phyloP scores from a whole-genome alignment of 2,329 filamentous ascomycete species.

The Fusarium sp. region DNA sequence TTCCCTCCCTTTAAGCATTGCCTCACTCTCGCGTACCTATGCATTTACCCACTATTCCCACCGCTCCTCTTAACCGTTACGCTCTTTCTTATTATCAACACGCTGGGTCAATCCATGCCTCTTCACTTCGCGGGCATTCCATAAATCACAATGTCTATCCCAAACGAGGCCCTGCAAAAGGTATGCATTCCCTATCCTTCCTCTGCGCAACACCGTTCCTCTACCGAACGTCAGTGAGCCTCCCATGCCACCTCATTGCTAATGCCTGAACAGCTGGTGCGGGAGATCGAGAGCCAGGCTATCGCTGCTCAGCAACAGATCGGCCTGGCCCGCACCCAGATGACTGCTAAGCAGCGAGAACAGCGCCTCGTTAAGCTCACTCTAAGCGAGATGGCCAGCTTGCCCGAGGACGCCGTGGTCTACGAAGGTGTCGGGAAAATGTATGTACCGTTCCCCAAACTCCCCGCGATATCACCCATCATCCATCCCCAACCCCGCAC shows the following conservation, averaged over 20 bases:
- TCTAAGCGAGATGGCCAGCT: constrained; percentile 80
- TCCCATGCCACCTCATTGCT: background rate
- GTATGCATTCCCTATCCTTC: constrained; percentile 57
- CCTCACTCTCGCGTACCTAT: background rate
- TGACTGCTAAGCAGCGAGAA: constrained; percentile 87
- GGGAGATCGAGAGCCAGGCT: constrained; percentile 94
- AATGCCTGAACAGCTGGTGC: constrained; percentile 73
- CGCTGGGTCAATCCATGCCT: background rate
- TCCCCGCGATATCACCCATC: background rate
- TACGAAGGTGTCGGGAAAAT: constrained; percentile 99
- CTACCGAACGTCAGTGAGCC: background rate
- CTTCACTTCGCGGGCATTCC: background rate
- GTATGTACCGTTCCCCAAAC: constrained; percentile 62
- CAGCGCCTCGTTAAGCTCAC: constrained; percentile 90
- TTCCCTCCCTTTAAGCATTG: background rate
- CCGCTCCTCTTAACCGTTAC: background rate
- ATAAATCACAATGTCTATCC: constrained; percentile 78
- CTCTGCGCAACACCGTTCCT: background rate
- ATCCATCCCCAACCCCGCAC: background rate
- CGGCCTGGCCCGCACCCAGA: constrained; percentile 84
- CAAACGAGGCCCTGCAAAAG: constrained; percentile 94
- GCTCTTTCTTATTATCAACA: background rate
- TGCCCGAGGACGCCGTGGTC: constrained; percentile 81
- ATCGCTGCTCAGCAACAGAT: constrained; percentile 93
- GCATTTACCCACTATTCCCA: background rate